phyloP scores from a whole-genome alignment of 2,329 filamentous ascomycete species.

The Arthrobotrys sinensis region DNA sequence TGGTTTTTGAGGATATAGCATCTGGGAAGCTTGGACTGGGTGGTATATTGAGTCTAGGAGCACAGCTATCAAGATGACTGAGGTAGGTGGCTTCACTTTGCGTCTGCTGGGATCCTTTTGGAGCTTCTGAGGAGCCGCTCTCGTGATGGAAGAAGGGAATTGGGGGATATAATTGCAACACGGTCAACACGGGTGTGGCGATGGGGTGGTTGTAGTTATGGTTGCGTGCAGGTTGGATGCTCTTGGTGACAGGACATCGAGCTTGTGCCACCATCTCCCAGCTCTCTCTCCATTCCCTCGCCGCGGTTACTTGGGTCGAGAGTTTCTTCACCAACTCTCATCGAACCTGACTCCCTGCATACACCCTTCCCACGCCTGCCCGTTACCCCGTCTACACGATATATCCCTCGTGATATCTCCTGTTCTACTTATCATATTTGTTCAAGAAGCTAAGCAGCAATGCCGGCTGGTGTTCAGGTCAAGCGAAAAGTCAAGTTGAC shows the following conservation, averaged over 20 bases:
- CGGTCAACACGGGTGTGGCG: slow-evolving; percentile 38
- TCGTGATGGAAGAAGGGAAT: slow-evolving; percentile 2
- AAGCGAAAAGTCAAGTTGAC: slow-evolving; percentile 93
- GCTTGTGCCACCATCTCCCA: slow-evolving; percentile 26
- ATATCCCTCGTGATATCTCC: not conserved
- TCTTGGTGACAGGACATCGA: not conserved
- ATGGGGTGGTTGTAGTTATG: not conserved
- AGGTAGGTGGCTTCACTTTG: slow-evolving; percentile 39
- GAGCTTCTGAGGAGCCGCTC: slow-evolving; percentile 20
- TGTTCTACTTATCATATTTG: not conserved
- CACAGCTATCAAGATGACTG: slow-evolving; percentile 31
- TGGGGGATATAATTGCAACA: slow-evolving; percentile 41
- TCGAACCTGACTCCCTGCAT: too few relatives aligned
- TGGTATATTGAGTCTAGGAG: slow-evolving; percentile 8
- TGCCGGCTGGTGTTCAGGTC: slow-evolving; percentile 69
- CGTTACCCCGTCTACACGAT: too few relatives aligned
- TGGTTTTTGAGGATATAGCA: not conserved
- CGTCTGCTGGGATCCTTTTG: not conserved
- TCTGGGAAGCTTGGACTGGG: slow-evolving; percentile 21
- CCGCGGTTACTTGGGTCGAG: not conserved
- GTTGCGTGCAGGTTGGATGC: not conserved
- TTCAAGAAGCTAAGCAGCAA: slow-evolving; percentile 20
- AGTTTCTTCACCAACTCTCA: too few relatives aligned
- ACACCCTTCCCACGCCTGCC: too few relatives aligned
- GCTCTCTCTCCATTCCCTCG: not conserved